Evolutionary conservation across 2,329 filamentous ascomycete genomes (phyloP).

Genomic region (Curvularia verruculosa): DNA sequence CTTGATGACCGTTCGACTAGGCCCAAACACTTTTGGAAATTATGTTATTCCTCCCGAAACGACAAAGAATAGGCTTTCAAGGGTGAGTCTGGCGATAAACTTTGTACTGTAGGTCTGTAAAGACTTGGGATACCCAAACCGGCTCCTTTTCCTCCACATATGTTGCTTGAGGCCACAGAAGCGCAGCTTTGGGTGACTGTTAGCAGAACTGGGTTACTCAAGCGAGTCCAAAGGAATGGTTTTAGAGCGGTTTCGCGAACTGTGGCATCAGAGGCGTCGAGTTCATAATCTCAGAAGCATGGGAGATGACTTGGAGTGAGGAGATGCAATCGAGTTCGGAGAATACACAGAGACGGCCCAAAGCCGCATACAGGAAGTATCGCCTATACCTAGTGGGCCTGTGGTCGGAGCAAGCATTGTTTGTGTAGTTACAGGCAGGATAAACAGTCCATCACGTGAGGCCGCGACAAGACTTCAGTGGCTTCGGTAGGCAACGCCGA

Average conservation of each 20-base stretch:
- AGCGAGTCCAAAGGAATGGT: background rate
- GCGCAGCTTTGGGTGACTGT: background rate
- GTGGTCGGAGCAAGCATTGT: background rate
- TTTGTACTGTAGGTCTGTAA: background rate
- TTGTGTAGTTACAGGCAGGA: background rate
- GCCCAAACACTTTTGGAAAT: background rate
- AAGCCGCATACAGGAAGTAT: background rate
- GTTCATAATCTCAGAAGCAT: background rate
- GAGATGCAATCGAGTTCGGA: background rate
- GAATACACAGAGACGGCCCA: no score
- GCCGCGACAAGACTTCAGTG: constrained; percentile 13
- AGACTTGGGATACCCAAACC: background rate
- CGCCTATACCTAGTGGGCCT: no score
- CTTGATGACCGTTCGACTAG: background rate
- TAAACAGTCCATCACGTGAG: constrained; percentile 9
- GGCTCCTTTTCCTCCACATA: background rate
- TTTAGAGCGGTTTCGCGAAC: background rate
- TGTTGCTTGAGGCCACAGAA: background rate
- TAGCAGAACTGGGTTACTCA: background rate
- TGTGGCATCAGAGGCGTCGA: background rate
- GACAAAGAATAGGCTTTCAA: background rate
- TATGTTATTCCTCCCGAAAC: no score
- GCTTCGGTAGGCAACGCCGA: constrained; percentile 8
- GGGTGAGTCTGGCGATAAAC: background rate
- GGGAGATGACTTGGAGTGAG: no score